Evolutionary conservation across 192 early-diverging fungal genomes (phyloP).

Genomic region (Coemansia sp.): DNA sequence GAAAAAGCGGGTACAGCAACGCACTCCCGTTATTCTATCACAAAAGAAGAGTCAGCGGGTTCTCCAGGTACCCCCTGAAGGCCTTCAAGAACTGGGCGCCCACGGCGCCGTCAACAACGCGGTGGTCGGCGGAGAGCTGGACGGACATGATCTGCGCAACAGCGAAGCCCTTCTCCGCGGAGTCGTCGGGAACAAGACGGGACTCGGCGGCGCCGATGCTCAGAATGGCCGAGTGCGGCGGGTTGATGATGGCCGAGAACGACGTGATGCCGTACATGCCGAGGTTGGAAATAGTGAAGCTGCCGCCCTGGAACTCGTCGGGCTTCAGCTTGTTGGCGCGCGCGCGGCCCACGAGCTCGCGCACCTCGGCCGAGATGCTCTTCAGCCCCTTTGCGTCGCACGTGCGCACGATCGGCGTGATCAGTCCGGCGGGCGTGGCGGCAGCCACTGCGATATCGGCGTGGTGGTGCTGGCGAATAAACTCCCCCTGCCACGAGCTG

Average conservation of each 20-base stretch:
- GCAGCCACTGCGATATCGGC: conserved; percentile 96
- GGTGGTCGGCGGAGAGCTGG: conserved; percentile 89
- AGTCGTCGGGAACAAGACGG: conserved; percentile 69
- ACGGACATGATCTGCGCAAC: conserved; percentile 78
- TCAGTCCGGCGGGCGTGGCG: conserved; percentile 89
- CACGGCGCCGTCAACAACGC: conserved; percentile 94
- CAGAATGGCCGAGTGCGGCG: conserved; percentile 89
- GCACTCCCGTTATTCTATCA: conserved; percentile 45
- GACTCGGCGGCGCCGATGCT: conserved; percentile 86
- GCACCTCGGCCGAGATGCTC: conserved; percentile 81
- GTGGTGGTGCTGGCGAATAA: conserved; percentile 91
- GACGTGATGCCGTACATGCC: conserved; percentile 95
- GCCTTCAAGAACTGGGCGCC: conserved; percentile 87
- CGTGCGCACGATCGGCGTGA: conserved; percentile 88
- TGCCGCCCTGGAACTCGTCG: conserved; percentile 97
- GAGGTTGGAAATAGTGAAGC: conserved; percentile 97
- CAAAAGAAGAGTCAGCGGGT: conserved; percentile 90
- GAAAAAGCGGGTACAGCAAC: neutral
- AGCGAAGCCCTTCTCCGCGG: conserved; percentile 65
- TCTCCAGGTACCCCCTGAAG: conserved; percentile 90
- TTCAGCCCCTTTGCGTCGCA: conserved; percentile 87
- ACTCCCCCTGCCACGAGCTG: conserved; percentile 72
- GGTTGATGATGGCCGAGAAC: conserved; percentile 99
- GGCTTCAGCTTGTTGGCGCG: conserved; percentile 87
- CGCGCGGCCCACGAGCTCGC: conserved; percentile 81